These are phyloP conservation scores for Lachnellula hyalina DNA, from an alignment of 2,329 filamentous ascomycete genomes.

Conservation along the genomic window DNA sequence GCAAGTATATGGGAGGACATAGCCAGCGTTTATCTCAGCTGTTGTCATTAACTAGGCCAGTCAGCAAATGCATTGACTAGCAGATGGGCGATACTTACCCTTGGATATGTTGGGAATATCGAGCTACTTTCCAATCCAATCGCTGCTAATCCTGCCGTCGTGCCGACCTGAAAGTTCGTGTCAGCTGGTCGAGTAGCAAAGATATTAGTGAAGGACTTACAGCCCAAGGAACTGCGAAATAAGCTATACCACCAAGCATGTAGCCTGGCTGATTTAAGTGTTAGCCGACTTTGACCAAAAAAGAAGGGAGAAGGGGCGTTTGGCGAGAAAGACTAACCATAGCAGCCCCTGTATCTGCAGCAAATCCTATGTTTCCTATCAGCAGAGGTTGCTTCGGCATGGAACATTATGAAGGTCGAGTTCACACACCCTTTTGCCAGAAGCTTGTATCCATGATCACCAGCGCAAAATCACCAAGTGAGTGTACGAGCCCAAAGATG, in stretches of 20 bases:
- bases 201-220: slow-evolving; percentile 39
- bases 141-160: slow-evolving; percentile 37
- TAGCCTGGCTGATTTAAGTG: slow-evolving; percentile 45
- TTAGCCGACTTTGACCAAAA: neutral
- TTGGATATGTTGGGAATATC: slow-evolving; percentile 46
- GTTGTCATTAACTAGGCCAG: slow-evolving; percentile 47
- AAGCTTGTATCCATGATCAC: slow-evolving; percentile 38
- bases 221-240: slow-evolving; percentile 50
- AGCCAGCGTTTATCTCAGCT: slow-evolving; percentile 62
- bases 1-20: slow-evolving; percentile 65
- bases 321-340: neutral
- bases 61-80: neutral
- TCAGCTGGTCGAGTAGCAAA: neutral
- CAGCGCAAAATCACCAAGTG: slow-evolving; percentile 45
- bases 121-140: neutral
- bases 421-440: slow-evolving; percentile 1
- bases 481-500: slow-evolving; percentile 45
- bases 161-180: slow-evolving; percentile 74
- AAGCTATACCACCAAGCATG: slow-evolving; percentile 46
- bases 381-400: too few species aligned
- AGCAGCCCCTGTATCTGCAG: neutral
- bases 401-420: too few species aligned
- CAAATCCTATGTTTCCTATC: neutral
- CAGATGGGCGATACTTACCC: slow-evolving; percentile 36
- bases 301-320: too few species aligned